phyloP scores from a whole-genome alignment of 2,329 filamentous ascomycete species.

The Colletotrichum somersetense region DNA sequence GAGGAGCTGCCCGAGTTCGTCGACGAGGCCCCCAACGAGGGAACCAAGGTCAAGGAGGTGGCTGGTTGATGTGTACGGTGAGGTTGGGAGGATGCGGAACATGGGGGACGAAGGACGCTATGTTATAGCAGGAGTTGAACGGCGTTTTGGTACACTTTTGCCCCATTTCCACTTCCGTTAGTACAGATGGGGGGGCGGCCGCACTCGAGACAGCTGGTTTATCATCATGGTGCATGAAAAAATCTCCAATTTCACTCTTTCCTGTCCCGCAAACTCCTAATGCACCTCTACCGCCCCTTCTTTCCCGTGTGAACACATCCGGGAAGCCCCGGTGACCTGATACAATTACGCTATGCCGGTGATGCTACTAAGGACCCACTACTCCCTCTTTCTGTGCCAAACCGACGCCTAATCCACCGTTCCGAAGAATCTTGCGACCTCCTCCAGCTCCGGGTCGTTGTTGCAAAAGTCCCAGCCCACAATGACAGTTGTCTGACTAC shows the following conservation, averaged over 20 bases:
- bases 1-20: constrained; percentile 93
- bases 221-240: background rate
- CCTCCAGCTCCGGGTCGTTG: constrained; percentile 82
- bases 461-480: constrained; percentile 99
- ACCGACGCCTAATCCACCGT: constrained; percentile 61
- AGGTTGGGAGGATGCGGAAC: background rate
- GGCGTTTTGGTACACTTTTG: constrained; percentile 2
- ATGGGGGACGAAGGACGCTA: background rate
- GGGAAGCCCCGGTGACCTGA: background rate
- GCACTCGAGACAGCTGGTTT: background rate
- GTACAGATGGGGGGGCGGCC: background rate
- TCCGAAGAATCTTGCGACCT: constrained; percentile 83
- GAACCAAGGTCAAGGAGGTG: constrained; percentile 87
- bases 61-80: constrained; percentile 61
- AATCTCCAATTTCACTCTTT: constrained; percentile 23
- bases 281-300: background rate
- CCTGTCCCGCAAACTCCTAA: constrained; percentile 13
- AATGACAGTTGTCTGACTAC: constrained; percentile 90
- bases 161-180: constrained; percentile 1
- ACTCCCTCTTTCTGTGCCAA: background rate
- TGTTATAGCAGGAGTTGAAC: background rate
- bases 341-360: constrained; percentile 38
- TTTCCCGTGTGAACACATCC: background rate
- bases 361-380: constrained; percentile 19
- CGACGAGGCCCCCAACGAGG: constrained; percentile 83